A percentile compares a stretch with the other conserved stretches of the same genome.
phyloP scores from a whole-genome alignment of 768 basidiomycete species.

The Hygrophorus russula region DNA sequence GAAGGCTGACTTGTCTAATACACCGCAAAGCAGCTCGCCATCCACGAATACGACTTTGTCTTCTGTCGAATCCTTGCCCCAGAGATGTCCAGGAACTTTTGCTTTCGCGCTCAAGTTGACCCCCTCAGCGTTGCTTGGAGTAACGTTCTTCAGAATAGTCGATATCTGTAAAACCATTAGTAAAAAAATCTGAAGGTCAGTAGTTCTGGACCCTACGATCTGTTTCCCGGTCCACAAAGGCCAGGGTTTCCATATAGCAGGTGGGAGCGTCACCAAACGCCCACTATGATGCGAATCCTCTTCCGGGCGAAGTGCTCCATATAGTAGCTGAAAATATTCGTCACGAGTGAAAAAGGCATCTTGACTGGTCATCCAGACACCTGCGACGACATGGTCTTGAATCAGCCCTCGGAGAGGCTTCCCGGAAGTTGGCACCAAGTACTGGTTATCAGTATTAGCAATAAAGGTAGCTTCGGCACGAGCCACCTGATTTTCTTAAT shows the following conservation, averaged over 20 bases:
- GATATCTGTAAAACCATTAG: slow-evolving; percentile 57
- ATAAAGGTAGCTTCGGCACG: slow-evolving; percentile 90
- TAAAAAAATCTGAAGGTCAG: background rate
- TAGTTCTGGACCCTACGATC: slow-evolving; percentile 47
- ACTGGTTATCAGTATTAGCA: slow-evolving; percentile 97
- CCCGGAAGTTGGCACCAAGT: slow-evolving; percentile 97
- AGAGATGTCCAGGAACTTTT: slow-evolving; percentile 80
- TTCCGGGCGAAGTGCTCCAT: slow-evolving; percentile 89
- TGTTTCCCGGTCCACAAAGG: slow-evolving; percentile 98
- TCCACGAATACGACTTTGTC: slow-evolving; percentile 84
- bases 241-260: slow-evolving; percentile 83
- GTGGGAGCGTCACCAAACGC: slow-evolving; percentile 73
- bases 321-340: slow-evolving; percentile 92
- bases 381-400: slow-evolving; percentile 97
- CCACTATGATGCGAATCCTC: slow-evolving; percentile 49
- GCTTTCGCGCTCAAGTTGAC: slow-evolving; percentile 79
- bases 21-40: slow-evolving; percentile 87
- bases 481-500: slow-evolving; percentile 83
- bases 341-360: slow-evolving; percentile 92
- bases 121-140: slow-evolving; percentile 66
- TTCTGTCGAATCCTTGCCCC: slow-evolving; percentile 75
- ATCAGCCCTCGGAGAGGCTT: slow-evolving; percentile 96
- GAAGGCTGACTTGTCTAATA: slow-evolving; percentile 95
- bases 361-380: slow-evolving; percentile 98
- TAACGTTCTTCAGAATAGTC: slow-evolving; percentile 87